These are phyloP conservation scores for Helotiales sp. DNA, from an alignment of 2,329 filamentous ascomycete species.

Conservation along the genomic window DNA sequence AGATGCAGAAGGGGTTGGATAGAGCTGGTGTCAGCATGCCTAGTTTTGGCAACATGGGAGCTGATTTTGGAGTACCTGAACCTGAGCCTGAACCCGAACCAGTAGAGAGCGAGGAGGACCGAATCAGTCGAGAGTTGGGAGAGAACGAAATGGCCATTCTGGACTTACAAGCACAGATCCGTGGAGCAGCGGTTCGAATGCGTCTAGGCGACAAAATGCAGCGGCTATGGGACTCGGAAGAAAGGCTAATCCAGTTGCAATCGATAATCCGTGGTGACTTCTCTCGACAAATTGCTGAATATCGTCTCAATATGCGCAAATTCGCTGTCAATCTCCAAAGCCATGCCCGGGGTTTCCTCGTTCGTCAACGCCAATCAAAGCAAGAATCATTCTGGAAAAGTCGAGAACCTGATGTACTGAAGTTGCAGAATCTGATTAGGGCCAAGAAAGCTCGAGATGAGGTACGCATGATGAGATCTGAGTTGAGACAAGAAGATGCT, in stretches of 20 bases:
- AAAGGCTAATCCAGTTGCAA: constrained; percentile 79
- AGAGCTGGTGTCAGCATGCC: constrained; percentile 96
- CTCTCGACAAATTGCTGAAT: constrained; percentile 79
- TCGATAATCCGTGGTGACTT: constrained; percentile 87
- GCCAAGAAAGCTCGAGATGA: constrained; percentile 67
- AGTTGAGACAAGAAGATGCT: constrained; percentile 65
- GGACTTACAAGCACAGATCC: constrained; percentile 86
- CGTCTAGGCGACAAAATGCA: constrained; percentile 85
- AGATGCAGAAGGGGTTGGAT: constrained; percentile 95
- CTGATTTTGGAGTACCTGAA: constrained; percentile 85
- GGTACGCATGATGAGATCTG: constrained; percentile 59
- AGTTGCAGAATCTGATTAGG: constrained; percentile 81
- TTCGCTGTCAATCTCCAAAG: constrained; percentile 85
- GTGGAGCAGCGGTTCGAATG: constrained; percentile 79
- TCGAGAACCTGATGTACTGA: constrained; percentile 73
- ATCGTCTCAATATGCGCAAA: constrained; percentile 79
- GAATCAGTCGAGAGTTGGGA: constrained; percentile 78
- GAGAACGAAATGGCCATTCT: constrained; percentile 75
- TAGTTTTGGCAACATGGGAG: constrained; percentile 96
- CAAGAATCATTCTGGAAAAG: constrained; percentile 72
- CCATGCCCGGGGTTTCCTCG: constrained; percentile 74
- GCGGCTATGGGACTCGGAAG: constrained; percentile 83
- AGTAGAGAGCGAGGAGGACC: constrained; percentile 86
- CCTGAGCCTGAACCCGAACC: constrained; percentile 77
- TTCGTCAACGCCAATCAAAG: constrained; percentile 65